A percentile compares a stretch with the other conserved stretches of the same genome.
phyloP scores from a whole-genome alignment of 1,139 yeast species.

The Hyphopichia buzzinii region DNA sequence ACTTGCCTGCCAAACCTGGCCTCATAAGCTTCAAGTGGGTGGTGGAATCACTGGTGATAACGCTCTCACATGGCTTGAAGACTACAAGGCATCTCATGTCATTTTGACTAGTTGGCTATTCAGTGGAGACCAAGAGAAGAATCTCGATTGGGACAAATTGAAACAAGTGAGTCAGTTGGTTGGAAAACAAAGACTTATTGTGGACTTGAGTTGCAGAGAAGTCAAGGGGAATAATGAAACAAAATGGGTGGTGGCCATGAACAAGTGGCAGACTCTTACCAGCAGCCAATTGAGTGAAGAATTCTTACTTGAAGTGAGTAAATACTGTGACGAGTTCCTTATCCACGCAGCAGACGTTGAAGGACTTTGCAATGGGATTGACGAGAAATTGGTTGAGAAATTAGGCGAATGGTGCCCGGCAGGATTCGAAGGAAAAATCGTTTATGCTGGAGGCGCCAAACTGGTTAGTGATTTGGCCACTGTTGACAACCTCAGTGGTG shows the following conservation, averaged over 20 bases:
- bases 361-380: conserved; percentile 92
- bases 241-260: conserved; percentile 90
- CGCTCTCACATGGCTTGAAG: conserved; percentile 70
- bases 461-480: conserved; percentile 61
- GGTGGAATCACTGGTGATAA: conserved; percentile 83
- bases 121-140: conserved; percentile 42
- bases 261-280: conserved; percentile 94
- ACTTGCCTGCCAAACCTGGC: conserved; percentile 76
- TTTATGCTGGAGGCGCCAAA: conserved; percentile 97
- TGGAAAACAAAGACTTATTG: conserved; percentile 71
- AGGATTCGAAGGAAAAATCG: conserved; percentile 63
- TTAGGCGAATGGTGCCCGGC: conserved; percentile 75
- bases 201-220: conserved; percentile 83
- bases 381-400: conserved; percentile 64
- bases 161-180: conserved; percentile 44
- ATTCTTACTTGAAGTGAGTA: conserved; percentile 52
- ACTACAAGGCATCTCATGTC: conserved; percentile 69
- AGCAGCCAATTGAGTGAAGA: conserved; percentile 51
- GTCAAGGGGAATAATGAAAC: conserved; percentile 25
- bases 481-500: conserved; percentile 66
- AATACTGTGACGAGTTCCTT: conserved; percentile 79
- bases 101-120: conserved; percentile 93
- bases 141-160: conserved; percentile 57
- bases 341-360: conserved; percentile 99
- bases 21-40: conserved; percentile 74